These are phyloP conservation scores for Pichia occidentalis DNA, from an alignment of 805 yeast species.

Conservation along the genomic window DNA sequence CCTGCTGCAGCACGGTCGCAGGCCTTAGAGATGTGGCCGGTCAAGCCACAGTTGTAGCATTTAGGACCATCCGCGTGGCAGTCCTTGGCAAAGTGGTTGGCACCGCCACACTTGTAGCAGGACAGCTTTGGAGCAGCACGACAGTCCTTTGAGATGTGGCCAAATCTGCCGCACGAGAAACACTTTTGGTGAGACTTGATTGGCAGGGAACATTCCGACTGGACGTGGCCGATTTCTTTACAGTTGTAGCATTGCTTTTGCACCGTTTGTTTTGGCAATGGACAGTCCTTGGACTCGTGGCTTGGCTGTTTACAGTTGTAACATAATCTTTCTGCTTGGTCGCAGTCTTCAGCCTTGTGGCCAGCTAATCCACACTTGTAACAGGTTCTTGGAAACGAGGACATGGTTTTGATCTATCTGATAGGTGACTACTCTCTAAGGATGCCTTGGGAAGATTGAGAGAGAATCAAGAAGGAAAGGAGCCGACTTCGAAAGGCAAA, in stretches of 20 bases:
- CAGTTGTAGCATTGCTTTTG: conserved; percentile 91
- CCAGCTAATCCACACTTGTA: conserved; percentile 91
- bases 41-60: conserved; percentile 89
- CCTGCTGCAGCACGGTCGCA: conserved; percentile 50
- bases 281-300: conserved; percentile 84
- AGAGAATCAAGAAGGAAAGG: too few relatives aligned
- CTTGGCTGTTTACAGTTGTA: conserved; percentile 90
- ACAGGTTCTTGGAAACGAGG: conserved; percentile 59
- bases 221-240: conserved; percentile 85
- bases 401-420: too few relatives aligned
- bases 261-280: conserved; percentile 78
- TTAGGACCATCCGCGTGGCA: conserved; percentile 62
- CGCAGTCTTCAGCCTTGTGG: conserved; percentile 84
- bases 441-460: too few relatives aligned
- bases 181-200: conserved; percentile 58
- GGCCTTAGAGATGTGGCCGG: conserved; percentile 84
- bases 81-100: conserved; percentile 89
- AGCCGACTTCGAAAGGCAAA: too few relatives aligned
- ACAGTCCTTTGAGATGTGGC: conserved; percentile 81
- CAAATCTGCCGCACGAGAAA: conserved; percentile 70
- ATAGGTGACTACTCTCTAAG: too few relatives aligned
- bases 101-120: conserved; percentile 89
- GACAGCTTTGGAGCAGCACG: conserved; percentile 38
- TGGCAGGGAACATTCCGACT: conserved; percentile 71
- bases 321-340: conserved; percentile 78